phyloP scores from a whole-genome alignment of 306 rosid species.

The Lathyrus sativus region DNA sequence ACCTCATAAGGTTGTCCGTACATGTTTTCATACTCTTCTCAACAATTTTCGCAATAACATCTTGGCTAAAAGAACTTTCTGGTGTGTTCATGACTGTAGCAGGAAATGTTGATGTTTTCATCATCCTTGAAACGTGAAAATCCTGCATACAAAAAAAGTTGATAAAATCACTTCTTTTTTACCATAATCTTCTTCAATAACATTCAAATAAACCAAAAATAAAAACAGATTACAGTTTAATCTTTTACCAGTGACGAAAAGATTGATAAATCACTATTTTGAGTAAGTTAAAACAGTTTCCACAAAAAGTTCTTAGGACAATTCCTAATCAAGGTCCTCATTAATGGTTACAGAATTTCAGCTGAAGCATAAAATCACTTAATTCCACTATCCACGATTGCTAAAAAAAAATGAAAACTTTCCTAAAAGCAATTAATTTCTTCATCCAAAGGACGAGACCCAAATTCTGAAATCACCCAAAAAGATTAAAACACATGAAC shows the following conservation, averaged over 20 bases:
- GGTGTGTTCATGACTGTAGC: constrained; percentile 52
- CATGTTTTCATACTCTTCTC: constrained; percentile 83
- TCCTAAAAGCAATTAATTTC: constrained; percentile 35
- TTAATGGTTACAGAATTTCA: too few species aligned
- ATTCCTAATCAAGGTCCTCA: neutral
- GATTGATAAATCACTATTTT: neutral
- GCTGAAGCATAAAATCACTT: neutral
- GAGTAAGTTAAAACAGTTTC: neutral
- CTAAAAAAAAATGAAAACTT: constrained; percentile 23
- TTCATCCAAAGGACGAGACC: neutral
- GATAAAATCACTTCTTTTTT: neutral
- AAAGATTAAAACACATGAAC: constrained; percentile 4
- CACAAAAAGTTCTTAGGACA: neutral
- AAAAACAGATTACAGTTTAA: neutral
- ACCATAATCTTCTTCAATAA: constrained; percentile 3
- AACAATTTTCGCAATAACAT: constrained; percentile 60
- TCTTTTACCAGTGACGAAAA: neutral
- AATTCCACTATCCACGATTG: constrained; percentile 8
- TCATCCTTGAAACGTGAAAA: constrained; percentile 58
- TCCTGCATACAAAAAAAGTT: constrained; percentile 46
- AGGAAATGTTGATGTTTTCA: constrained; percentile 58
- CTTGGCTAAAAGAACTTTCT: constrained; percentile 61
- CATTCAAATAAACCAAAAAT: neutral
- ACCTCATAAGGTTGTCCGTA: constrained; percentile 76
- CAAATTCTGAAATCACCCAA: constrained; percentile 5